phyloP scores from a whole-genome alignment of 2,329 filamentous ascomycete genomes.

The Aureobasidium sp. region DNA sequence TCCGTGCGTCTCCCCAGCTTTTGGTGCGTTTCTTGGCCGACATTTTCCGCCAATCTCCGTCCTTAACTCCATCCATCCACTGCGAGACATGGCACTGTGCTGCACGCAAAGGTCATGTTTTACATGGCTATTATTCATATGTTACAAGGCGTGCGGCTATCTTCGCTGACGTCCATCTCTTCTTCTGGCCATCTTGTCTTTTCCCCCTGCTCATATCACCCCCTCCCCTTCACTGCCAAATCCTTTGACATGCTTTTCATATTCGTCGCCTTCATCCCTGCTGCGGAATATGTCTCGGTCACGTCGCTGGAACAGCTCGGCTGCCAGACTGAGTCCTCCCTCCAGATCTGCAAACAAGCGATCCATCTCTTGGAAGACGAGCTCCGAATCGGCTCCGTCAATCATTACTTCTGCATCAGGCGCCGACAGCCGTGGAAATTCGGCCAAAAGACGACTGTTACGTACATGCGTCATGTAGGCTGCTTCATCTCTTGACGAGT shows the following conservation, averaged over 20 bases:
- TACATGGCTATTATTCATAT: not conserved
- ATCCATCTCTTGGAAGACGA: conserved; percentile 27
- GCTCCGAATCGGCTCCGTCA: conserved; percentile 25
- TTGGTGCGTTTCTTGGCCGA: not conserved
- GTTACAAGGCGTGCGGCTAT: conserved; percentile 9
- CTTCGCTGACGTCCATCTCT: not conserved
- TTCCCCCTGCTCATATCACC: not conserved
- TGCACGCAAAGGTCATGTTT: not conserved
- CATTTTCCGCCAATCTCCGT: conserved; percentile 4
- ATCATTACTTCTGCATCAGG: conserved; percentile 27
- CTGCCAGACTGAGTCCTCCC: conserved; percentile 15
- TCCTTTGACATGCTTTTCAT: conserved; percentile 1
- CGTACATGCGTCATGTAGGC: conserved; percentile 1
- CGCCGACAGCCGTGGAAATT: conserved; percentile 25
- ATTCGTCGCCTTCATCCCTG: not conserved
- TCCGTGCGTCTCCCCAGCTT: not conserved
- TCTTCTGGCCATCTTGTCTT: not conserved
- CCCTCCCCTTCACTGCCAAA: conserved; percentile 10
- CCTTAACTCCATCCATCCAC: not conserved
- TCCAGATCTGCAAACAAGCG: conserved; percentile 25
- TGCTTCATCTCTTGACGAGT: conserved; percentile 19
- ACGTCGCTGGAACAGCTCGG: conserved; percentile 5
- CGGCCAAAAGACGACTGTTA: not conserved
- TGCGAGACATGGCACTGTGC: not conserved
- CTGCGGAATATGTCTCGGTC: conserved; percentile 3